Percentiles rank a stretch among this genome's conserved stretches.
Conservation (phyloP, 2,329 filamentous ascomycete genomes). For the Trichoderma guizhouense region DNA sequence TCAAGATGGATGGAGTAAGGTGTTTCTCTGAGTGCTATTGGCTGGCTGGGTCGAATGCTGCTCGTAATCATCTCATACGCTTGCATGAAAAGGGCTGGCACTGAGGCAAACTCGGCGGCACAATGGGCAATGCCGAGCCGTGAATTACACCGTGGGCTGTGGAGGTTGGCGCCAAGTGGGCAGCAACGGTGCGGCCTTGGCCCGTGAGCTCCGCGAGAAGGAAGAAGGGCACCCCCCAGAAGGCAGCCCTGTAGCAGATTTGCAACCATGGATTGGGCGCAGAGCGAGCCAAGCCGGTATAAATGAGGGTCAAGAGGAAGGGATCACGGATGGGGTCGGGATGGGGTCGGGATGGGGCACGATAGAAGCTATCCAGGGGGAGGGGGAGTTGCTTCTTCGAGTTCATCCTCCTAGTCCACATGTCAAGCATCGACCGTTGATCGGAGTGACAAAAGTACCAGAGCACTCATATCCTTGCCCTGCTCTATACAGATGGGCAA, state of each 20-base stretch:
- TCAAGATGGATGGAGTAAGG: background rate
- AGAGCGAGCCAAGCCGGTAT: background rate
- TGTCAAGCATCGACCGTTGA: background rate
- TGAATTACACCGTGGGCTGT: background rate
- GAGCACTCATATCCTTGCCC: background rate
- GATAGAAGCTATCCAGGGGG: background rate
- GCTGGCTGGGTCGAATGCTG: background rate
- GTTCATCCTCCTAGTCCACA: background rate
- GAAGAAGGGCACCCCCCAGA: background rate
- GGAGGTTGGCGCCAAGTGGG: background rate
- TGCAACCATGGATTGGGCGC: background rate
- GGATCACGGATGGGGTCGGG: background rate
- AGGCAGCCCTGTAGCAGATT: background rate
- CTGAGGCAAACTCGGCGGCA: background rate
- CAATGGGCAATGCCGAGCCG: background rate
- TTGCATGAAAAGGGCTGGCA: background rate
- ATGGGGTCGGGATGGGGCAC: background rate
- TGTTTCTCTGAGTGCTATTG: background rate
- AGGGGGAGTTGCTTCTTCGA: background rate
- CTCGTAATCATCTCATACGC: background rate
- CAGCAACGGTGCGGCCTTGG: background rate
- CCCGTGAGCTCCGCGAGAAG: background rate
- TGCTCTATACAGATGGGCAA: background rate
- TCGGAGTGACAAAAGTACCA: background rate
- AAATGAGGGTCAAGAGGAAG: background rate